phyloP scores from a whole-genome alignment of 1,284 basidiomycete genomes.

The Ustilago hordei region DNA sequence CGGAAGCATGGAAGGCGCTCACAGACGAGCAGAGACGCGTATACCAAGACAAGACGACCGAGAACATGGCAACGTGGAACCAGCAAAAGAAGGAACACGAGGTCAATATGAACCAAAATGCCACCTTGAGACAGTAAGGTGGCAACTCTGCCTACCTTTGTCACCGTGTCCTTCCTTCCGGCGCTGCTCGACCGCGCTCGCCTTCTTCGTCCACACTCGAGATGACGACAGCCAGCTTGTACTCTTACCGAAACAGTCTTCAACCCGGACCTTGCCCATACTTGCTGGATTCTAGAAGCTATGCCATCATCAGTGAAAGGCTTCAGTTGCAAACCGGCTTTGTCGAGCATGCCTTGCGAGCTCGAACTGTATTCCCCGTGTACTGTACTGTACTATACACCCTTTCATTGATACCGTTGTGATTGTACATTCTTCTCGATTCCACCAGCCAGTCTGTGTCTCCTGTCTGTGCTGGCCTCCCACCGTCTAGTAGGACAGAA shows the following conservation, averaged over 20 bases:
- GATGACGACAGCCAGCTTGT: conserved; percentile 14
- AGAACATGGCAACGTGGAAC: conserved; percentile 60
- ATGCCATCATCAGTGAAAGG: background rate
- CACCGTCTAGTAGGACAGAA: background rate
- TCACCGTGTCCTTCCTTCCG: background rate
- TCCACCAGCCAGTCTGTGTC: background rate
- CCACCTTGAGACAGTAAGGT: conserved; percentile 29
- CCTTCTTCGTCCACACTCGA: background rate
- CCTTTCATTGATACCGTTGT: conserved; percentile 19
- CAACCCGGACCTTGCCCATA: background rate
- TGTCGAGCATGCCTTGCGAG: background rate
- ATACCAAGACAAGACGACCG: conserved; percentile 61
- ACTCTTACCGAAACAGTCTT: conserved; percentile 13
- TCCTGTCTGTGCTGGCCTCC: background rate
- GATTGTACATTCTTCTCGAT: conserved; percentile 5
- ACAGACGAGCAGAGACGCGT: conserved; percentile 58
- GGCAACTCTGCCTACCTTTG: background rate
- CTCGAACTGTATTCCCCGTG: conserved; percentile 14
- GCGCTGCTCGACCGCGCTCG: background rate
- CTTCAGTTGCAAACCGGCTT: too few relatives aligned
- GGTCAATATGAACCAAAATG: conserved; percentile 26
- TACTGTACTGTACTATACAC: conserved; percentile 22
- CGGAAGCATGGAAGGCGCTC: conserved; percentile 60
- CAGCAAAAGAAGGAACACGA: conserved; percentile 59
- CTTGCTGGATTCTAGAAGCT: background rate